Conservation (phyloP, 345 rosid genomes). For the Excoecaria agallocha region DNA sequence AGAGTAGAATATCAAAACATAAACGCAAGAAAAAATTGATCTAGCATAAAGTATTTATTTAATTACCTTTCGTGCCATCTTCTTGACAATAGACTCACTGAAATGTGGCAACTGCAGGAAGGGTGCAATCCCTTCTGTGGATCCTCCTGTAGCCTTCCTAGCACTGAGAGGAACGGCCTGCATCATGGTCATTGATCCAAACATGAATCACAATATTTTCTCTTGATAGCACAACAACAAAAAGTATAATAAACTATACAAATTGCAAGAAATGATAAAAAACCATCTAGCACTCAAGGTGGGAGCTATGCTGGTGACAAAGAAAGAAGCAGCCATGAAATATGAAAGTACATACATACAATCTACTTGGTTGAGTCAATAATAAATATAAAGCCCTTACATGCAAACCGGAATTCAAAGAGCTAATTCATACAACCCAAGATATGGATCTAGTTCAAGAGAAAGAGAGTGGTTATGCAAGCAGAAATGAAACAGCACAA, state of each 20-base stretch:
- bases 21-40: neutral
- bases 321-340: neutral
- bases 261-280: neutral
- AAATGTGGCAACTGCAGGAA: constrained; percentile 95
- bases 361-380: neutral
- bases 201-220: neutral
- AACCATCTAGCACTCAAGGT: neutral
- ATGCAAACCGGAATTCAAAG: neutral
- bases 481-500: neutral
- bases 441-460: neutral
- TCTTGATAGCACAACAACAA: neutral
- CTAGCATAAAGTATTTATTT: neutral
- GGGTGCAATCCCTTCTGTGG: constrained; percentile 84
- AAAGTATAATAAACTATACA: neutral
- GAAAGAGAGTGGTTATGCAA: neutral
- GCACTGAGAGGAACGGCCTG: constrained; percentile 99
- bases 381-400: neutral
- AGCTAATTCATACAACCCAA: neutral
- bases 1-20: neutral
- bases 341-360: neutral
- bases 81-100: constrained; percentile 73
- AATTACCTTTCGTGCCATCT: constrained; percentile 84
- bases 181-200: constrained; percentile 22
- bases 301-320: neutral
- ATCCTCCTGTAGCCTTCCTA: constrained; percentile 83